These are phyloP conservation scores for Penicillium nucicola DNA, from an alignment of 495 filamentous ascomycete species.

Conservation along the genomic window DNA sequence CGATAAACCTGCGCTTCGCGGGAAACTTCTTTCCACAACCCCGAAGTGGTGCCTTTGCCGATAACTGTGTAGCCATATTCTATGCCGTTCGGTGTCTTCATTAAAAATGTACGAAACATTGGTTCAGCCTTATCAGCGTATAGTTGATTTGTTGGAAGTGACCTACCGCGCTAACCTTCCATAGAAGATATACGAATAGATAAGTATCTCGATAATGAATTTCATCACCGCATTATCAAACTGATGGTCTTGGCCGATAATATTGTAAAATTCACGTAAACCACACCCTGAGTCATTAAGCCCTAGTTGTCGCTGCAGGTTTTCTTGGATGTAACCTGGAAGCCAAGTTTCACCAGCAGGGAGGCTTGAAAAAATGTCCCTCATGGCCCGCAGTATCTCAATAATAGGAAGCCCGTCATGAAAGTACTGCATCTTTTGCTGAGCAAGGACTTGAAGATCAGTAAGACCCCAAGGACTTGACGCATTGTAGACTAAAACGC, in stretches of 20 bases:
- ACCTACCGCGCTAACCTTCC: constrained; percentile 2
- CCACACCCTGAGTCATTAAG: background rate
- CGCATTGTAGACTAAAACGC: constrained; percentile 9
- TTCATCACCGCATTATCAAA: constrained; percentile 13
- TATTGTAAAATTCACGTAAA: constrained; percentile 2
- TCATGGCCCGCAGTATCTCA: constrained; percentile 6
- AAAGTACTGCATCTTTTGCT: constrained; percentile 7
- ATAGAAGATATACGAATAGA: constrained; percentile 9
- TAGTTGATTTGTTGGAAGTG: constrained; percentile 1
- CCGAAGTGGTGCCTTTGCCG: too few relatives aligned
- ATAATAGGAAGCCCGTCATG: background rate
- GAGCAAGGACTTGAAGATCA: constrained; percentile 7
- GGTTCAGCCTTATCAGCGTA: background rate
- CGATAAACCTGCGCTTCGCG: too few relatives aligned
- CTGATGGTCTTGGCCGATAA: constrained; percentile 5
- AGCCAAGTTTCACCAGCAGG: constrained; percentile 9
- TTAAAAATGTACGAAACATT: background rate
- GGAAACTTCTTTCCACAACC: too few relatives aligned
- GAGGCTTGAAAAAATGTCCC: constrained; percentile 7
- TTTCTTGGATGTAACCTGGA: constrained; percentile 8
- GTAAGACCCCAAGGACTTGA: constrained; percentile 7
- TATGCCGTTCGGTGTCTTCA: constrained; percentile 4
- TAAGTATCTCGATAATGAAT: constrained; percentile 9
- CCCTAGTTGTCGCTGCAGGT: constrained; percentile 2
- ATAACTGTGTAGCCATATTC: too few relatives aligned